Conservation (phyloP, 495 filamentous ascomycete genomes). For the Penicillium verhagenii region DNA sequence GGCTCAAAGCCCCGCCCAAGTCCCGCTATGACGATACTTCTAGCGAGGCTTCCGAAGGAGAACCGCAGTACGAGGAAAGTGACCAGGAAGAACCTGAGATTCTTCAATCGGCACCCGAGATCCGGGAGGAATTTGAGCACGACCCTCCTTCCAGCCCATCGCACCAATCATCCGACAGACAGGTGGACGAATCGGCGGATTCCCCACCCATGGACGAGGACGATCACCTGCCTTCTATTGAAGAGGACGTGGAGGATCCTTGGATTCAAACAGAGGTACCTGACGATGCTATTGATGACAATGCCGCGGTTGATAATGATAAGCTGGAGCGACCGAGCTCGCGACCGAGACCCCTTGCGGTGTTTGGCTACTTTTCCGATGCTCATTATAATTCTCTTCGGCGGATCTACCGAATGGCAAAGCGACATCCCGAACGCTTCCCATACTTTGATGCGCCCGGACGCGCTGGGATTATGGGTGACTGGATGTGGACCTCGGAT, state of each 20-base stretch:
- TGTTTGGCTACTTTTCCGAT: constrained; percentile 47
- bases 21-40: constrained; percentile 21
- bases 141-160: constrained; percentile 10
- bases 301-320: constrained; percentile 8
- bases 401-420: constrained; percentile 42
- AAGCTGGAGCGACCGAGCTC: constrained; percentile 3
- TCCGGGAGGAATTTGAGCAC: constrained; percentile 14
- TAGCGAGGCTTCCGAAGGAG: constrained; percentile 18
- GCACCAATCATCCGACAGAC: constrained; percentile 11
- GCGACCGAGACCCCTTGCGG: constrained; percentile 26
- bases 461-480: constrained; percentile 43
- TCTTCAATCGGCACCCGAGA: constrained; percentile 11
- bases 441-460: constrained; percentile 37
- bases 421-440: constrained; percentile 38
- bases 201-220: constrained; percentile 2
- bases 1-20: constrained; percentile 36
- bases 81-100: constrained; percentile 17
- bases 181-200: constrained; percentile 9
- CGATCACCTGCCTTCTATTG: not conserved
- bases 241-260: constrained; percentile 1
- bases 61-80: constrained; percentile 19
- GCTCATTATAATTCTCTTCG: constrained; percentile 43
- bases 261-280: constrained; percentile 9
- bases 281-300: constrained; percentile 7
- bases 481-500: constrained; percentile 49